Evolutionary conservation across 768 basidiomycete genomes (phyloP).

Genomic region (Kwoniella bestiolae): DNA sequence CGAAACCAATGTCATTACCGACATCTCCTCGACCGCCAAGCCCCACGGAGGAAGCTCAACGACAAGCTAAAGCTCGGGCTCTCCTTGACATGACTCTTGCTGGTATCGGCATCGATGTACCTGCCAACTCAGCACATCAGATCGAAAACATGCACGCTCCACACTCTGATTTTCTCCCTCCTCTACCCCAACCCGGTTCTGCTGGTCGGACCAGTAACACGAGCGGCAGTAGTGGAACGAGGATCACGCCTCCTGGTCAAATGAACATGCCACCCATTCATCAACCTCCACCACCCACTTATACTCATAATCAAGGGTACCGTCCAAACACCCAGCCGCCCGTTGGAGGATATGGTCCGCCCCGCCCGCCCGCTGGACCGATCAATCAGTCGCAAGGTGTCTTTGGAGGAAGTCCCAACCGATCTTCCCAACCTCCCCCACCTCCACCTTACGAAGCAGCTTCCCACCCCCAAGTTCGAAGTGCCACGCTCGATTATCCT

Average conservation of each 20-base stretch:
- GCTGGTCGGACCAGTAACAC: constrained; percentile 1
- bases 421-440: constrained; percentile 8
- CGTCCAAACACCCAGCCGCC: constrained; percentile 12
- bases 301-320: constrained; percentile 12
- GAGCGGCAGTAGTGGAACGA: neutral
- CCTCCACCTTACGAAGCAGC: constrained; percentile 9
- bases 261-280: constrained; percentile 2
- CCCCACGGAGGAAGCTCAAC: constrained; percentile 26
- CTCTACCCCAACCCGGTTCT: constrained; percentile 17
- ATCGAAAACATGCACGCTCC: neutral
- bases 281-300: constrained; percentile 11
- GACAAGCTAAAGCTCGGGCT: constrained; percentile 38
- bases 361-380: constrained; percentile 1
- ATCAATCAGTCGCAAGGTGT: neutral
- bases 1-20: constrained; percentile 34
- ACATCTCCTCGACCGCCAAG: constrained; percentile 36
- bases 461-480: neutral
- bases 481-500: neutral
- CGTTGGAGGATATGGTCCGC: neutral
- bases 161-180: constrained; percentile 4
- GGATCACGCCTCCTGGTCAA: constrained; percentile 10
- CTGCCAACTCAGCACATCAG: constrained; percentile 9
- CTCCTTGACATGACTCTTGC: constrained; percentile 44
- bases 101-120: constrained; percentile 33
- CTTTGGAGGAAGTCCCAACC: constrained; percentile 10